Base-by-base conservation (phyloP, 2,329 filamentous ascomycete species). In the Ophiostoma perfectum region DNA sequence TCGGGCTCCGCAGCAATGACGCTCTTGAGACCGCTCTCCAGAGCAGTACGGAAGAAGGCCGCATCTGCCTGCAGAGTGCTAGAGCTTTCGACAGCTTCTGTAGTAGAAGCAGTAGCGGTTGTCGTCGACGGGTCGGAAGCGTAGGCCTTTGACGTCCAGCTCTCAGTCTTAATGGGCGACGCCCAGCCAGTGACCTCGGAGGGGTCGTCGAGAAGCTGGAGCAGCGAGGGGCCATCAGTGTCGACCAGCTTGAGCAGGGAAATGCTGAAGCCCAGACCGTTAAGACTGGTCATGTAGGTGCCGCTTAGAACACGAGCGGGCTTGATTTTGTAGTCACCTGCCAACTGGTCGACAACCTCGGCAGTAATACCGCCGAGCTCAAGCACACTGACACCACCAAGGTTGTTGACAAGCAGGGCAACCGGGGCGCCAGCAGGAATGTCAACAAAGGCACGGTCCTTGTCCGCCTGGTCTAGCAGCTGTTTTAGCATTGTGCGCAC, bases 281-380 rank as follows among this genome's bases (percentile, higher is more conserved):
- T 92, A 70, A 93, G 79, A 71, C 88, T 91, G 5, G 90, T 93
- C 89, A 92, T 92, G 77, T 87, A 92, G 0, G 89, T 90, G 42
- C 90, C 90, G 65, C 83, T 82, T 66, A 92, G 78, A 71, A 91
- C 83, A 64, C 90, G 81, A 16, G 86, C 84, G 0, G 89, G 89
- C 45, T 80, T 82, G 74, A 91, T 87, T 70, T 80, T 80, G 76
- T 86, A 86, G 68, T 78, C 80, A 64, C 78, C 78, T 49, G 80
- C 80, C 62, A 92, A 80, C 78, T 92, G 90, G 65, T 80, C 78
- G 4, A 86, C 83, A 1, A 91, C 88, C 77, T 92, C 89, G 38
- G 85, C 81, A 0, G 88, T 87, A 74, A 93, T 90, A 27, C 87
- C 90, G 65, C 88, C 88, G 73, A 93, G 77, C 76, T 93, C 90